Evolutionary conservation across 2,329 filamentous ascomycete genomes (phyloP), one percentile per base, ranked within the genome.

Genomic region (Ampelomyces quisqualis): DNA sequence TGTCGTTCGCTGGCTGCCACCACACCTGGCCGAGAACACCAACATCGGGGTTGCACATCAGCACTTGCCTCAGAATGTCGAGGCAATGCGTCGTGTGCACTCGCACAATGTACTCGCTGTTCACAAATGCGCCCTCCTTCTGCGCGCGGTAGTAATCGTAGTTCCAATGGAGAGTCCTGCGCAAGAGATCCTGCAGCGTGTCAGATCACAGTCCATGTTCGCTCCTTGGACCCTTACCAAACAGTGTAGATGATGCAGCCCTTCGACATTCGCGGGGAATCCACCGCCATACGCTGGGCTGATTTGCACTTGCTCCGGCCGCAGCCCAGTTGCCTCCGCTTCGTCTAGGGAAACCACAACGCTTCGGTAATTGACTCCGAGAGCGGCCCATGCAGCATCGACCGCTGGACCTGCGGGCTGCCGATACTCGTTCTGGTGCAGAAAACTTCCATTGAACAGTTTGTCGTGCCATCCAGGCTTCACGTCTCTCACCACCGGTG

Each of bases 41-140:
- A 2, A 79, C 75, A 49, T 84, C 81, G 14, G 77, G 70, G 19
- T 75, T 78, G 62, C 81, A 84, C 78, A 83, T 83, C 10, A 84
- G 70, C 11, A 81, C 77, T 56, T 84, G 80, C 1, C 80, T 76
- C 30, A 84, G 44, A 3, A 77, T 78, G 47, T 84, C 81, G 21
- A 84, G 67, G 43, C 81, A 84, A 45, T 84, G 80, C 4, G 75
- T 63, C 7, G 81, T 70, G 56, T 85, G 81, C 2, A 73, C 69
- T 17, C 71, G 72, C 5, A 84, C 61, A 29, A 83, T 76, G 23
- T 69, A 61, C 14, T 79, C 77, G 3, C 75, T 70, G 52, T 84
- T 82, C 13, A 59, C 56, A 51, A 84, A 85, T 0, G 78, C 74
- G 2, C 78, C 76, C 15, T 71, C 55, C 3, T 75, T 74, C 18